Base-by-base conservation (phyloP, 2,329 filamentous ascomycete genomes). In the Cadophora sp. region DNA sequence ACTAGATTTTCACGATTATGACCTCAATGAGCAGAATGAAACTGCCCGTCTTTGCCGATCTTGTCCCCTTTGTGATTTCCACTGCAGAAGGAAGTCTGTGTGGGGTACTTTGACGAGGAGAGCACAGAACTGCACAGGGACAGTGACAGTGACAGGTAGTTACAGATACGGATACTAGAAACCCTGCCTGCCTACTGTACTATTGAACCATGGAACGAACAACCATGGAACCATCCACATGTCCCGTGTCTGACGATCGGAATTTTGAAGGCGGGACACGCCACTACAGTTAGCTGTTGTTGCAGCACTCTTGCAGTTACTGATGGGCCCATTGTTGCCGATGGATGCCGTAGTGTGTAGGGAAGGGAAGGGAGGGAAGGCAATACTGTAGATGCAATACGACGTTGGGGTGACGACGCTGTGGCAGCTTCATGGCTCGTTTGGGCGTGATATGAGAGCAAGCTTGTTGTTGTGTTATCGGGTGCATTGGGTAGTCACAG, bases 1-100 rank as follows among this genome's bases (percentile, higher is more conserved):
- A 53, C 24, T 53, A 53, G 50, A 53, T 41, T 24, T 27, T 24
- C 20, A 24, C 3, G 36, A 24, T 41, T 24, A 58, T 41, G n/a
- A 43, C 13, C 55, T 24, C 20, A 27, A 58, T 43, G 55, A 58
- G 55, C 33, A 58, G n/a, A 56, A 20, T n/a, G 20, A 7, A 22
- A 39, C 33, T 41, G 30, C 14, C 22, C n/a, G n/a, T 22, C 41
- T n/a, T 22, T 14, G 55, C n/a, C 33, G 55, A 58, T 41, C 33
- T 58, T 58, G 11, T 27, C 27, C 9, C 27, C 9, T 27, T 58
- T 8, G 33, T 24, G 50, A 53, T 33, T 22, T 22, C 3, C 11
- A 16, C 50, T 53, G 50, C 50, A 53, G 27, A n/a, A n/a, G 33
- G 24, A 33, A 9, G 11, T 9, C 30, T 53, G 13, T 53, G 24